Conservation (phyloP, 2,329 filamentous ascomycete species). For the Penicillium sp. region DNA sequence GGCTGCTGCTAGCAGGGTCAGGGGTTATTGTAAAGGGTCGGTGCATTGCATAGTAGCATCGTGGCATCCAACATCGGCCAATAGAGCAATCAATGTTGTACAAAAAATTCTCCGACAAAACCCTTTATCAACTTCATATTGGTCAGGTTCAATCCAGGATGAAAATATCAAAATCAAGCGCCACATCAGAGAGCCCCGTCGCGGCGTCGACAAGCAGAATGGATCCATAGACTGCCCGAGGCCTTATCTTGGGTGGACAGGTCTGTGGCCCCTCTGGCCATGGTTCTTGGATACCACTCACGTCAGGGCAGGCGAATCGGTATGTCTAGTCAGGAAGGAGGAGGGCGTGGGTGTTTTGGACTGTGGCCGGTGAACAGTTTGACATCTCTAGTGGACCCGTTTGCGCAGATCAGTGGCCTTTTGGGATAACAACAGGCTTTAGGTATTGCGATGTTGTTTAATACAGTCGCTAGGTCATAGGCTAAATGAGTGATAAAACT, state of each 20-base stretch:
- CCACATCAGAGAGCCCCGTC: conserved; percentile 5
- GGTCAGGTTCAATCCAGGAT: neutral
- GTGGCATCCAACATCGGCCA: neutral
- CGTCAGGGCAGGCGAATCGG: conserved; percentile 8
- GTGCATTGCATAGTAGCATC: neutral
- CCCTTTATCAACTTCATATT: neutral
- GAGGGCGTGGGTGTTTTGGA: neutral
- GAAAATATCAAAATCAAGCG: neutral
- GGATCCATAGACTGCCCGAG: conserved; percentile 16
- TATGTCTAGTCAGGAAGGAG: neutral
- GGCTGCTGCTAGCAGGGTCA: neutral
- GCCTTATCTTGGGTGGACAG: conserved; percentile 18
- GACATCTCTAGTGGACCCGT: conserved; percentile 22
- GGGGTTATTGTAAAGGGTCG: neutral
- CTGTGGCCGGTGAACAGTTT: conserved; percentile 26
- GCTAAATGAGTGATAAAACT: neutral
- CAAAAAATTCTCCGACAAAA: neutral
- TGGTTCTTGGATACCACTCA: conserved; percentile 16
- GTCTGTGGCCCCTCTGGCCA: conserved; percentile 4
- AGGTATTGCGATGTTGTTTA: neutral
- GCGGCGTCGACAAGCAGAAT: neutral
- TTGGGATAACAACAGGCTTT: neutral
- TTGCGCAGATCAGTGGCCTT: conserved; percentile 13
- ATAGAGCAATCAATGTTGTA: neutral
- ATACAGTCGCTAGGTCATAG: neutral